Evolutionary conservation across 202 grass and related monocot genomes (phyloP).

Genomic region (Setaria italica): DNA sequence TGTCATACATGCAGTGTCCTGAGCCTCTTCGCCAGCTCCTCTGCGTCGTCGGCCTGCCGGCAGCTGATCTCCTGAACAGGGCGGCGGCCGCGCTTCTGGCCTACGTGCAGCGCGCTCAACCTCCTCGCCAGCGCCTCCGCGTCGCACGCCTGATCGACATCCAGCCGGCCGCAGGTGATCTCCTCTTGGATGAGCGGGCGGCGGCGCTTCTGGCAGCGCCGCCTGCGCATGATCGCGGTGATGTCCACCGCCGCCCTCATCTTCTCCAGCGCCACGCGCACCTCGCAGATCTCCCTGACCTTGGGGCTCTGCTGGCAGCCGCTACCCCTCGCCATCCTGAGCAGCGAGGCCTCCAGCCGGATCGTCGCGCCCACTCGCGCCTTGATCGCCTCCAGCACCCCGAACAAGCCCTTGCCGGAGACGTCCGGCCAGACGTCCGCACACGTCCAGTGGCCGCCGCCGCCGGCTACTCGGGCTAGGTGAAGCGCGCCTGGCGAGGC

Average conservation of each 20-base stretch:
- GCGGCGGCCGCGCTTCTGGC: neutral
- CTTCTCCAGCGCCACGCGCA: slow-evolving; percentile 1
- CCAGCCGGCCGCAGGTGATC: neutral
- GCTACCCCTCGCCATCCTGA: neutral
- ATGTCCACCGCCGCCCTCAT: slow-evolving; percentile 41
- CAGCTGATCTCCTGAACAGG: neutral
- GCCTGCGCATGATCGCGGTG: slow-evolving; percentile 15
- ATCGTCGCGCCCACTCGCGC: slow-evolving; percentile 32
- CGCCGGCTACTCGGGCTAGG: neutral
- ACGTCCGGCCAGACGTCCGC: slow-evolving; percentile 4
- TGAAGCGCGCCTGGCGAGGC: slow-evolving; percentile 27
- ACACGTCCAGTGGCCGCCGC: neutral
- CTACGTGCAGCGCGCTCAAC: neutral
- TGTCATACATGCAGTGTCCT: slow-evolving; percentile 2
- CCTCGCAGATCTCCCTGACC: neutral
- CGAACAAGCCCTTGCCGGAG: neutral
- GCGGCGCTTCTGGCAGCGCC: slow-evolving; percentile 6
- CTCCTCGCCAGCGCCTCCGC: neutral
- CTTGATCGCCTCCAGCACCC: slow-evolving; percentile 18
- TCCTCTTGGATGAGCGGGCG: neutral
- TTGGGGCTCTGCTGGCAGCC: neutral
- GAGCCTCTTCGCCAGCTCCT: neutral
- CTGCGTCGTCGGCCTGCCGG: neutral
- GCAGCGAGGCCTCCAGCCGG: neutral
- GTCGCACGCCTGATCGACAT: neutral